Base-by-base conservation (phyloP, 768 basidiomycete species). In the Boletus speciosus region DNA sequence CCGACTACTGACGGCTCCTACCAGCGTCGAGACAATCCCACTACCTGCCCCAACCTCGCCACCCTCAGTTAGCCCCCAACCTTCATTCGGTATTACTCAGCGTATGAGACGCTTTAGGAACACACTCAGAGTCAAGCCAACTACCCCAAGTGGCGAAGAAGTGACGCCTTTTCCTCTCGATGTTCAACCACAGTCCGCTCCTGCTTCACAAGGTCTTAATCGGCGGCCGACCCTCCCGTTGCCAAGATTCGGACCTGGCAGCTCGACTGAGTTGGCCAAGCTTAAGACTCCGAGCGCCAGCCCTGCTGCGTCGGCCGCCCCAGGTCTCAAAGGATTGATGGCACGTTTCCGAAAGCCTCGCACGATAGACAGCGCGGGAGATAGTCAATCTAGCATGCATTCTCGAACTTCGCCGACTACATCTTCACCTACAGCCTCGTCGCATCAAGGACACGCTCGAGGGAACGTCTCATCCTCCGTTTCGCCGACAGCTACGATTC, bases 241-340 rank as follows among this genome's bases (percentile, higher is more conserved):
- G 71, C 25, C 81, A 71, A 27, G 77, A 74, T 62, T 69, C 5
- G 58, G 58, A 7, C 46, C 61, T n/a, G 60, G 67, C 4, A 69
- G 69, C 48, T 60, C 82, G 8, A 77, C 76, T 4, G 86, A 88
- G 46, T 61, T 73, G 16, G 72, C 70, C 23, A 76, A 81, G 59
- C 78, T 80, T 55, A 86, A 83, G 65, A 76, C 80, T 4, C 70
- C 81, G 19, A 68, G 81, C 31, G 70, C 81, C 2, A 82, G 79
- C 55, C 85, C 86, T n/a, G 83, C 86, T 60, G 81, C 87, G 4
- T 83, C 85, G 21, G 81, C 86, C 27, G 78, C 84, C 19, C 90
- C 90, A 34, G 85, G 88, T 21, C 64, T 92, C 25, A 88, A 83
- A 68, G 85, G 89, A 14, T 85, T 93, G 69, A 90, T 93, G 81